Percentiles rank a stretch among this genome's conserved stretches.
These are phyloP conservation scores for Penicillium sclerotigenum DNA, from an alignment of 2,329 filamentous ascomycete genomes.

Conservation along the genomic window DNA sequence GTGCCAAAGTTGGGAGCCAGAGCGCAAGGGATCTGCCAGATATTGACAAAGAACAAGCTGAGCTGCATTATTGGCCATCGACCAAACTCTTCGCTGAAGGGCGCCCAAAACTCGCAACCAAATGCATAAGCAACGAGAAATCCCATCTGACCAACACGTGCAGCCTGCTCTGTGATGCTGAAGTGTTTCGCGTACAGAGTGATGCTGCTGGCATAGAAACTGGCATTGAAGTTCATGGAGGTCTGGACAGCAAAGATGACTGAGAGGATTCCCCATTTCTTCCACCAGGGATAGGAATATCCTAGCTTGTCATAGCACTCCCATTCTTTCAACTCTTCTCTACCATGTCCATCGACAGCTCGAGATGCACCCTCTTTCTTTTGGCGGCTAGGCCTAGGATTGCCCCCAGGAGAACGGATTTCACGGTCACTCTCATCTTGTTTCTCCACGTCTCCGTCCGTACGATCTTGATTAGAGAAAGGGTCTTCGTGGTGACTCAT, in stretches of 20 bases:
- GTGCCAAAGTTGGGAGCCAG: constrained; percentile 68
- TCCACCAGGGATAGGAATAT: constrained; percentile 57
- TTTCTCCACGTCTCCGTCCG: constrained; percentile 20
- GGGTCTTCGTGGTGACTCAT: constrained; percentile 14
- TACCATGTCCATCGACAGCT: constrained; percentile 15
- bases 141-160: constrained; percentile 68
- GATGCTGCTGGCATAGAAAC: constrained; percentile 67
- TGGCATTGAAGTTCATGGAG: constrained; percentile 76
- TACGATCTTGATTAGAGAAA: neutral
- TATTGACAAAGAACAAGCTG: constrained; percentile 70
- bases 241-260: constrained; percentile 69
- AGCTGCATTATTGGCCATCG: constrained; percentile 71
- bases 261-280: constrained; percentile 67
- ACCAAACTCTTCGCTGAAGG: constrained; percentile 79
- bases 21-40: constrained; percentile 70
- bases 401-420: constrained; percentile 14
- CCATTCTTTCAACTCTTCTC: constrained; percentile 46
- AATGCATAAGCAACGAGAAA: constrained; percentile 78
- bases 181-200: constrained; percentile 63
- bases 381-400: constrained; percentile 5
- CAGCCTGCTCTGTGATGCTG: constrained; percentile 62
- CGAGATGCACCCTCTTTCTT: constrained; percentile 13
- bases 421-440: constrained; percentile 12
- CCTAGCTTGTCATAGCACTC: constrained; percentile 66
- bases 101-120: constrained; percentile 82